phyloP scores from a whole-genome alignment of 441 rosid genomes.

The Isatis lusitanica region DNA sequence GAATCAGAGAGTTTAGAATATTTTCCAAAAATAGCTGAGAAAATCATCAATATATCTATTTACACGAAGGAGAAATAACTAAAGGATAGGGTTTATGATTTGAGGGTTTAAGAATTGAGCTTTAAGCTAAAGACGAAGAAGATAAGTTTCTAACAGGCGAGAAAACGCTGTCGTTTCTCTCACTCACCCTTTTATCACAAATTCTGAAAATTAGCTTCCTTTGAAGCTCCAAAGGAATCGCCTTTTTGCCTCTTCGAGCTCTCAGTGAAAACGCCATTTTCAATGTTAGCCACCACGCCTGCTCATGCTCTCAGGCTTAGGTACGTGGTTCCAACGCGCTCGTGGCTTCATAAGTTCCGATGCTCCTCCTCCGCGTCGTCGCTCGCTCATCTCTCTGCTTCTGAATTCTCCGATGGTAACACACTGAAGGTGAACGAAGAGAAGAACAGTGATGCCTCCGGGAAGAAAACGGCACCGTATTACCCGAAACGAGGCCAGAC shows the following conservation, averaged over 20 bases:
- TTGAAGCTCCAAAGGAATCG: too few species aligned
- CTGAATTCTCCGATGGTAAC: constrained; percentile 30
- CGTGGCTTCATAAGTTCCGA: constrained; percentile 42
- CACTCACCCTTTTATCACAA: too few species aligned
- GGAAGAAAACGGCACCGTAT: constrained; percentile 38
- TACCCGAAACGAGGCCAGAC: constrained; percentile 81
- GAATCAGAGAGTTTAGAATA: too few species aligned
- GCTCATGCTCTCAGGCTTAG: constrained; percentile 44
- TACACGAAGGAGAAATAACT: too few species aligned
- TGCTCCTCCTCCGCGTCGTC: constrained; percentile 41
- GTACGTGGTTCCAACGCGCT: constrained; percentile 35
- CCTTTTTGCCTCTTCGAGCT: not conserved
- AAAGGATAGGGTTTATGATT: too few species aligned
- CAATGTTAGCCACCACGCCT: constrained; percentile 39
- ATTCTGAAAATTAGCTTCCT: too few species aligned
- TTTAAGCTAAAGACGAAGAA: too few species aligned
- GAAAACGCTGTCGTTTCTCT: too few species aligned
- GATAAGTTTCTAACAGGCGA: too few species aligned
- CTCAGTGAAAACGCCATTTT: not conserved
- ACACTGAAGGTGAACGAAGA: constrained; percentile 17
- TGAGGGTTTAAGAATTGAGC: too few species aligned
- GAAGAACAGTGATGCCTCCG: constrained; percentile 4
- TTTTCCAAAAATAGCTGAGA: too few species aligned
- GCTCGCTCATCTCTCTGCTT: constrained; percentile 29
- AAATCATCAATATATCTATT: too few species aligned